These are phyloP conservation scores for Boechera divaricarpa DNA, from an alignment of 345 rosid species.

Conservation along the genomic window DNA sequence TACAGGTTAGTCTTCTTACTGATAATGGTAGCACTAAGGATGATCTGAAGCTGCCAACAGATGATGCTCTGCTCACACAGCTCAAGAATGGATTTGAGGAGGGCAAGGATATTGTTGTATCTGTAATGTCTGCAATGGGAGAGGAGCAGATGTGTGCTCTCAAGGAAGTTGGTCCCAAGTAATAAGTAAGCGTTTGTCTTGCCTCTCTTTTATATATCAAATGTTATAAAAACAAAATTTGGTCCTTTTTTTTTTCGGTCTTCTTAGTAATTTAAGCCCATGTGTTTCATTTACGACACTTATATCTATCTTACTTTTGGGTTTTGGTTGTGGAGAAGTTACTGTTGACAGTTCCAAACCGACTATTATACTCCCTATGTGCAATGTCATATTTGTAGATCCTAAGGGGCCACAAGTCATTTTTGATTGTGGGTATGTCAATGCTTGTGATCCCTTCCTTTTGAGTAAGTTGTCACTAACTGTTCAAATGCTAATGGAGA, in stretches of 20 bases:
- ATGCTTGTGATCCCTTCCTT: conserved; percentile 41
- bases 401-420: not conserved
- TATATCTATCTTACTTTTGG: conserved; percentile 24
- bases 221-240: conserved; percentile 6
- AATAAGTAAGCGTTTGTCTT: conserved; percentile 10
- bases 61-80: conserved; percentile 66
- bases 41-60: conserved; percentile 78
- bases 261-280: conserved; percentile 4
- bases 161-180: conserved; percentile 74
- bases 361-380: not conserved
- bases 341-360: conserved; percentile 10
- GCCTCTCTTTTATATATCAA: conserved; percentile 6
- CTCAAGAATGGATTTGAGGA: conserved; percentile 70
- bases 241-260: not conserved
- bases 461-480: conserved; percentile 68
- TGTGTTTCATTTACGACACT: conserved; percentile 2
- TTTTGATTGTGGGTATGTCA: conserved; percentile 14
- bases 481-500: conserved; percentile 26
- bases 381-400: not conserved
- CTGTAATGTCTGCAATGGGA: conserved; percentile 86
- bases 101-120: conserved; percentile 73
- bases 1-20: conserved; percentile 72
- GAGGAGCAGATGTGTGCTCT: conserved; percentile 82
- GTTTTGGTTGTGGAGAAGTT: conserved; percentile 17
- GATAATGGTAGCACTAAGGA: conserved; percentile 75